Base-by-base conservation (phyloP, 2,329 filamentous ascomycete species). In the Cercospora sesami region DNA sequence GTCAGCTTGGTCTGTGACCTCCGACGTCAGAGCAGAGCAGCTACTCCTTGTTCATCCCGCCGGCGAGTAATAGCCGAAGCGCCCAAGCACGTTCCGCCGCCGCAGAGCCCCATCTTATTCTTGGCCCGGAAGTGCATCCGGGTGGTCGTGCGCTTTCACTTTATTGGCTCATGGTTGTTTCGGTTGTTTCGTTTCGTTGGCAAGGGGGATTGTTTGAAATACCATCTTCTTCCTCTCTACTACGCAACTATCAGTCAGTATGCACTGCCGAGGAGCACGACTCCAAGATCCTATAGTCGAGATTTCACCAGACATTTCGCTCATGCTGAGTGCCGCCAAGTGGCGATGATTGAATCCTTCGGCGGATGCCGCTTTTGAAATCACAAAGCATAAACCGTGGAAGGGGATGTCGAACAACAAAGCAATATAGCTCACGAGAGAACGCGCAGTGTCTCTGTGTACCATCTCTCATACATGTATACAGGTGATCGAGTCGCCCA, bases 31-130 rank as follows among this genome's bases (percentile, higher is more conserved):
- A 53, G 48, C 33, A 39, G 5, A 39, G 10, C 45, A 21, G 45
- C 18, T 51, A 23, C 48, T 23, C 21, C 21, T 53, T 53, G 48
- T 26, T 4, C 48, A 53, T 53, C 21, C 48, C 18, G 18, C 16
- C 48, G 48, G 48, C 48, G 48, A 23, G 48, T 28, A 28, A 28
- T 26, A 28, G 23, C 48, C 48, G 48, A 55, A 55, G 23, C 23
- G 45, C 9, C 45, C 45, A 21, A 12, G 21, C 45, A 48, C 45
- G 45, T 55, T 3, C 48, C 48, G 48, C 16, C 48, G 48, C 48
- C 48, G 48, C 48, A 55, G 48, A 55, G 48, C 48, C 48, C 48
- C 48, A 55, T 55, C 48, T 23, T n/a, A 28, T 55, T 55, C 48
- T 55, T 55, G 48, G 48, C 48, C 18, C 48, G 48, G 48, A 53